Percentiles rank a stretch among this genome's conserved stretches.
These are phyloP conservation scores for Microbotryum lychnidis-dioicae DNA, from an alignment of 1,284 basidiomycete genomes.

Conservation along the genomic window DNA sequence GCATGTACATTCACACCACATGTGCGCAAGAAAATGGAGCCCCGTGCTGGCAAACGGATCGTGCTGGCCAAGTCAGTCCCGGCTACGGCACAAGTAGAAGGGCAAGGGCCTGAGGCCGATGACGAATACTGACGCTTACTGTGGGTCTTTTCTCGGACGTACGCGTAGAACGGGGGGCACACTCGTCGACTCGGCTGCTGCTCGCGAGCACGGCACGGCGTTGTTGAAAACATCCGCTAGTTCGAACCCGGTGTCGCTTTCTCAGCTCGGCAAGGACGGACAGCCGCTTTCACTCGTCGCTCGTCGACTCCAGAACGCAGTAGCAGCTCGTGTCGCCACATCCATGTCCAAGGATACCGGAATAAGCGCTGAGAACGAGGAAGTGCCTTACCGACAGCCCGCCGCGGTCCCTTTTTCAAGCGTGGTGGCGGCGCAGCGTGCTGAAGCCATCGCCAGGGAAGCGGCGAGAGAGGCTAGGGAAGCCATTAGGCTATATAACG, in stretches of 20 bases:
- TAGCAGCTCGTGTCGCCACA: no score
- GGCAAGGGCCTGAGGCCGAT: neutral
- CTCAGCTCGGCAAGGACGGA: neutral
- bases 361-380: no score
- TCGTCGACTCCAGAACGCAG: no score
- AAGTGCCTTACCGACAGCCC: no score
- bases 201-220: neutral
- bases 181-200: neutral
- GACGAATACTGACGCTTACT: neutral
- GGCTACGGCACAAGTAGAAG: neutral
- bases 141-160: neutral
- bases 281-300: no score
- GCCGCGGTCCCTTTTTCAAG: no score
- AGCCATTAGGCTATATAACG: no score
- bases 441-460: no score
- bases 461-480: no score
- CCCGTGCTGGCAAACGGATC: conserved; percentile 6
- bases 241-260: neutral
- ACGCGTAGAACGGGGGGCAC: neutral
- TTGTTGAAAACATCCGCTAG: neutral
- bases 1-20: conserved; percentile 12
- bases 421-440: no score
- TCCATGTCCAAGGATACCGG: no score
- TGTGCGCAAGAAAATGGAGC: conserved; percentile 2
- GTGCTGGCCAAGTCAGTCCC: conserved; percentile 3